Percentiles rank a stretch among this genome's conserved stretches.
Conservation (phyloP, 2,329 filamentous ascomycete genomes). For the Ophiostoma sp. region DNA sequence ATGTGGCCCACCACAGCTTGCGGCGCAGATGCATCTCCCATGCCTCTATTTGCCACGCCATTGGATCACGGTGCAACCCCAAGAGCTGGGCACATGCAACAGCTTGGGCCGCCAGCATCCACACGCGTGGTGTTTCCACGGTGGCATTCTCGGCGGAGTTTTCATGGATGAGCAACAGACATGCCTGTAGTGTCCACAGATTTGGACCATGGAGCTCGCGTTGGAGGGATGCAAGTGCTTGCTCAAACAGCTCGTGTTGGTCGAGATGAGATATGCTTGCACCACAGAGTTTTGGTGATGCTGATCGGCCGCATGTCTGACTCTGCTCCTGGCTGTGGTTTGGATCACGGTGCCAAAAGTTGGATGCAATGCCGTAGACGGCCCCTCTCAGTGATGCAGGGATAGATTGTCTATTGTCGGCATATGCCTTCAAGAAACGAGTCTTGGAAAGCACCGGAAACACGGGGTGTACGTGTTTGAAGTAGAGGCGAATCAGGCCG, state of each 20-base stretch:
- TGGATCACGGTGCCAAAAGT: conserved; percentile 41
- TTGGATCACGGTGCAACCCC: conserved; percentile 47
- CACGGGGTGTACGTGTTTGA: conserved; percentile 47
- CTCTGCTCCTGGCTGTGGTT: background rate
- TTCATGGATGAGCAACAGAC: conserved; percentile 47
- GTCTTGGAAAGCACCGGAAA: conserved; percentile 48
- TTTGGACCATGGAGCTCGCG: conserved; percentile 50
- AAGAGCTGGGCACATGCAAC: conserved; percentile 49
- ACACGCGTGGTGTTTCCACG: conserved; percentile 48
- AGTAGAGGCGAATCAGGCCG: conserved; percentile 47
- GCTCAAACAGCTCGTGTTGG: conserved; percentile 46
- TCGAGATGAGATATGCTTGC: conserved; percentile 34
- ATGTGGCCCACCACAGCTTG: conserved; percentile 50
- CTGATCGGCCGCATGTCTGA: background rate
- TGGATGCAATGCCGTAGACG: conserved; percentile 47
- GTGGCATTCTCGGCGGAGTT: conserved; percentile 47
- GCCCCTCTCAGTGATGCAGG: conserved; percentile 48
- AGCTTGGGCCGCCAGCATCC: conserved; percentile 46
- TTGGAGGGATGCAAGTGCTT: conserved; percentile 45
- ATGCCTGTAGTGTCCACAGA: conserved; percentile 49
- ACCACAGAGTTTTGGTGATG: background rate
- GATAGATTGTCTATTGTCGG: conserved; percentile 41
- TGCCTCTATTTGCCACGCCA: conserved; percentile 43
- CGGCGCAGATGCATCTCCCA: conserved; percentile 47
- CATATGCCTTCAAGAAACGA: conserved; percentile 45